Base-by-base conservation (phyloP, 164 flowering plant species). In the Malania oleifera region DNA sequence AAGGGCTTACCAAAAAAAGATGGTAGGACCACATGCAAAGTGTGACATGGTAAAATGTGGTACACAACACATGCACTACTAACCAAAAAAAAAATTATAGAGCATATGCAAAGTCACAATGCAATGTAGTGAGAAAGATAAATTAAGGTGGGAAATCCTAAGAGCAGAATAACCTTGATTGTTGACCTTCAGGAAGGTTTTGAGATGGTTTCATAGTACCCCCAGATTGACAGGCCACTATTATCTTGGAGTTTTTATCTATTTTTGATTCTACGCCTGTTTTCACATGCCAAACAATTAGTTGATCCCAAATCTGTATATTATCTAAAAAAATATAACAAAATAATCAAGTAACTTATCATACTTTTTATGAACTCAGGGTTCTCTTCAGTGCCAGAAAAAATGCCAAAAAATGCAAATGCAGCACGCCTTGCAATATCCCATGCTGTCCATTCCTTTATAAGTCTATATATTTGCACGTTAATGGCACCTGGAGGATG, bases 401-500 rank as follows among this genome's bases (percentile, higher is more conserved):
- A 93, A 57, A 93, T 89, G 59, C 98, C 98, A 50, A 93, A 93
- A 75, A 93, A 93, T 22, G 97, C 97, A 79, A 93, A 93, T 66
- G 97, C 98, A 70, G 82, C 92, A 20, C 98, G 84, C 56, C 98
- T 76, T 39, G 98, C 95, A 41, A 93, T 93, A 71, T 93, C 98
- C 98, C 98, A 93, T 19, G 98, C 95, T 49, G 97, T 93, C 97
- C 98, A 93, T 60, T 93, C 96, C 76, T 86, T 93, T 75, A 93
- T 89, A 10, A 93, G 95, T 72, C 98, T 82, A 64, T 86, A 89
- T 52, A 93, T 75, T 79, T 93, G 95, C 45, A 81, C 96, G 75
- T 93, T 93, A 15, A 89, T 76, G 15, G 92, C 96, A 26, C 89
- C 96, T 26, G 83, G 82, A 28, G 97, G 89, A 74, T 93, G 97